Evolutionary conservation across 768 basidiomycete species (phyloP), one percentile per base, ranked within the genome.

Genomic region (Hebeloma cylindrosporum): DNA sequence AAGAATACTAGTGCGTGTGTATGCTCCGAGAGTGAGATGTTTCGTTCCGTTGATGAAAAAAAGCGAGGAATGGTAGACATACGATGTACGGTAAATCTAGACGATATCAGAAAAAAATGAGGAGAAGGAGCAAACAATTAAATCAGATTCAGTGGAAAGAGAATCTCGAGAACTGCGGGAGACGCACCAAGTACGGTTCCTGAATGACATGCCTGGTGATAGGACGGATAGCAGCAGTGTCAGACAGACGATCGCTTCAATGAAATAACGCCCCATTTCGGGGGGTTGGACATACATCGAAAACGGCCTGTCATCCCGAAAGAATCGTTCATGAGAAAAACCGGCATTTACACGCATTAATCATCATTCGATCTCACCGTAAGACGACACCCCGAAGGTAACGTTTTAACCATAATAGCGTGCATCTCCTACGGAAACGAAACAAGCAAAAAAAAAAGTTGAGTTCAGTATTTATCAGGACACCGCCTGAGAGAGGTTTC

Each of bases 371-470:
- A 0, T 54, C 74, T 45, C 46, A 78, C 78, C 13, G 77, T 80
- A 17, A 80, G 62, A 8, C 76, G 68, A 50, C 78, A 80, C n/a
- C 74, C 73, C 1, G 54, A 16, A 4, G 77, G 75, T 2, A 80
- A 56, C 3, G 70, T 65, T 45, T 67, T 68, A 3, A 77, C 75
- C 72, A 79, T 73, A 8, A 78, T 67, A 1, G 66, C 61, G 46
- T 77, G 70, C 69, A 79, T 67, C 44, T 72, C 67, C 76, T 78
- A n/a, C n/a, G n/a, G n/a, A n/a, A n/a, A n/a, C n/a, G n/a, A n/a
- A n/a, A n/a, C n/a, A n/a, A n/a, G n/a, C n/a, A n/a, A n/a, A n/a
- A n/a, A n/a, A n/a, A n/a, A n/a, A n/a, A n/a, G n/a, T n/a, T n/a
- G n/a, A n/a, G n/a, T n/a, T n/a, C n/a, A n/a, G n/a, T n/a, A n/a